phyloP scores from a whole-genome alignment of 2,329 filamentous ascomycete species.

The Fusarium beomiforme region DNA sequence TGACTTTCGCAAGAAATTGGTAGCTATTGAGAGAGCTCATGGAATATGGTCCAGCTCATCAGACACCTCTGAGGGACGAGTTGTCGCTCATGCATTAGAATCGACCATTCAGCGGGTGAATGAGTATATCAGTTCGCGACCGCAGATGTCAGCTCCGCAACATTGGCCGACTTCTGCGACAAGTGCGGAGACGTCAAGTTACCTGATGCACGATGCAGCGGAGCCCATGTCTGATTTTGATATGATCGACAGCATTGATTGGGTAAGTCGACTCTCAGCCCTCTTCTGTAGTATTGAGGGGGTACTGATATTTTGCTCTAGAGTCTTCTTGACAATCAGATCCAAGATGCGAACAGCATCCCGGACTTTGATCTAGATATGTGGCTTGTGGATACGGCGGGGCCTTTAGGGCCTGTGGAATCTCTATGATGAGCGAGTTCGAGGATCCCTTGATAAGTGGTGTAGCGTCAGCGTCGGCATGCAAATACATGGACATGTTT shows the following conservation, averaged over 20 bases:
- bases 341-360: not conserved
- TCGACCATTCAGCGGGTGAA: conserved; percentile 31
- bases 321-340: conserved; percentile 27
- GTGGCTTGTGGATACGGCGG: conserved; percentile 22
- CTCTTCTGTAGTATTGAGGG: not conserved
- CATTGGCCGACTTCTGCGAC: accelerated
- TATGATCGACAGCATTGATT: conserved; percentile 30
- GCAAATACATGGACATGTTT: no score
- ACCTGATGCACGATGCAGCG: not conserved
- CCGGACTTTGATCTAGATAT: conserved; percentile 23
- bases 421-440: not conserved
- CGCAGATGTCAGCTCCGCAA: accelerated
- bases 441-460: accelerated
- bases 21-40: conserved; percentile 29
- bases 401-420: not conserved
- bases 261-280: conserved; percentile 14
- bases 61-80: conserved; percentile 28
- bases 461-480: no score
- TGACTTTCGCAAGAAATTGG: not conserved
- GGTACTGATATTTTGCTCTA: not conserved
- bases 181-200: accelerated
- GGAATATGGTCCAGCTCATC: conserved; percentile 33
- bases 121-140: not conserved
- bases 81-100: conserved; percentile 30
- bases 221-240: conserved; percentile 10